Percentiles rank a stretch among this genome's conserved stretches.
Conservation (phyloP, 1,284 basidiomycete species). For the Blastosporella zonata region DNA sequence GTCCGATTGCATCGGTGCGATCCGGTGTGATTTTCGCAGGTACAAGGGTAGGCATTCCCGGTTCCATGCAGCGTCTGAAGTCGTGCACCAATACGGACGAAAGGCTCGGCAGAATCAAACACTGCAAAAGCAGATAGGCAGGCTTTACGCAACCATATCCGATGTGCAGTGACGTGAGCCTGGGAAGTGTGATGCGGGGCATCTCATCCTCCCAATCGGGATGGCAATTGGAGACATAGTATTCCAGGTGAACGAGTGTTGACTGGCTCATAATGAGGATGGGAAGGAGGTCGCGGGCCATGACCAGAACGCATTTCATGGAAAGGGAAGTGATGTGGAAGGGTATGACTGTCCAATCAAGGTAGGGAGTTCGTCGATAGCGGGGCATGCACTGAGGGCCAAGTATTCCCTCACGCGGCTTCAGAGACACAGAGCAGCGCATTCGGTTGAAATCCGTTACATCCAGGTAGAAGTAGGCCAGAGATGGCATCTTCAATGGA, state of each 20-base stretch:
- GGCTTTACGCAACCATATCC: slow-evolving; percentile 13
- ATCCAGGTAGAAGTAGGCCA: slow-evolving; percentile 13
- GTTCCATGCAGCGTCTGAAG: slow-evolving; percentile 16
- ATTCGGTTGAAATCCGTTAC: slow-evolving; percentile 6
- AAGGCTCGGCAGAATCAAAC: slow-evolving; percentile 14
- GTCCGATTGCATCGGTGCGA: slow-evolving; percentile 11
- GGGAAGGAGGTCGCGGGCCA: slow-evolving; percentile 12
- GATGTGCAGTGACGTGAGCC: slow-evolving; percentile 15
- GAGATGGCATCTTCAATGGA: slow-evolving; percentile 12
- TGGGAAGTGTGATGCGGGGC: slow-evolving; percentile 12
- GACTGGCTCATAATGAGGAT: slow-evolving; percentile 17
- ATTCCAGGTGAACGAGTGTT: slow-evolving; percentile 18
- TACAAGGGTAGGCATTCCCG: slow-evolving; percentile 3
- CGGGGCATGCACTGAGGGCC: neutral
- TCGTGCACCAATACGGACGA: slow-evolving; percentile 15
- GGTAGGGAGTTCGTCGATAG: slow-evolving; percentile 8
- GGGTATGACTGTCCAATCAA: slow-evolving; percentile 15
- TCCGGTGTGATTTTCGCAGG: slow-evolving; percentile 3
- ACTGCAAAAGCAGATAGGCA: slow-evolving; percentile 7
- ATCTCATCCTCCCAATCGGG: slow-evolving; percentile 1
- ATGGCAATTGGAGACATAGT: slow-evolving; percentile 8
- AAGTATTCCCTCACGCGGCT: slow-evolving; percentile 2
- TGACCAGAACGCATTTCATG: slow-evolving; percentile 15
- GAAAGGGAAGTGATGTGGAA: slow-evolving; percentile 19
- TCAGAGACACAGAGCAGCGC: slow-evolving; percentile 7